These are phyloP conservation scores for Rhododendron vialii DNA, from an alignment of 148 eudicot genomes.

Conservation along the genomic window DNA sequence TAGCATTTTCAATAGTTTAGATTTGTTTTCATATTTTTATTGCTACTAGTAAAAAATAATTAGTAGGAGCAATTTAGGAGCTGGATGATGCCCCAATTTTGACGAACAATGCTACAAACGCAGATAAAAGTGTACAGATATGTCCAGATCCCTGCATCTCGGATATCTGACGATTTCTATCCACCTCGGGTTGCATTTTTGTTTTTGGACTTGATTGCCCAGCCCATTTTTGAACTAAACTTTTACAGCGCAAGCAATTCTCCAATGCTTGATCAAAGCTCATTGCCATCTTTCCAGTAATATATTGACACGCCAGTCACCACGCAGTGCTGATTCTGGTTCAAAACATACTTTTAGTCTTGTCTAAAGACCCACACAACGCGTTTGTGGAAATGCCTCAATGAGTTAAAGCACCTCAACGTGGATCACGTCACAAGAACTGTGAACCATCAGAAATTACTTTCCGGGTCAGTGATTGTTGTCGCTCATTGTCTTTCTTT, in stretches of 20 bases:
- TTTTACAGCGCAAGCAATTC: background rate
- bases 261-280: background rate
- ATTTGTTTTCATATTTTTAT: too few relatives aligned
- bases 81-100: too few relatives aligned
- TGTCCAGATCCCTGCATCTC: too few relatives aligned
- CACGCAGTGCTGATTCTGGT: background rate
- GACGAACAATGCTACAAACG: too few relatives aligned
- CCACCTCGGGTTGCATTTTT: too few relatives aligned
- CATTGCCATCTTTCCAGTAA: background rate
- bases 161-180: too few relatives aligned
- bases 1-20: too few relatives aligned
- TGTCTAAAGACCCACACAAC: background rate
- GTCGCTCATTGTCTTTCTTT: background rate
- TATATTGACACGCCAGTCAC: background rate
- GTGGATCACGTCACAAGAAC: background rate
- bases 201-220: background rate
- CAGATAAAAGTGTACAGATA: too few relatives aligned
- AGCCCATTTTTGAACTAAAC: background rate
- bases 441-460: background rate
- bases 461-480: background rate
- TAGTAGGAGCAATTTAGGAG: too few relatives aligned
- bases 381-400: slow-evolving; percentile 7
- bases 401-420: background rate
- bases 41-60: too few relatives aligned
- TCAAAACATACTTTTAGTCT: background rate